phyloP scores from a whole-genome alignment of 2,329 filamentous ascomycete species.

The Plenodomus tracheiphilus region DNA sequence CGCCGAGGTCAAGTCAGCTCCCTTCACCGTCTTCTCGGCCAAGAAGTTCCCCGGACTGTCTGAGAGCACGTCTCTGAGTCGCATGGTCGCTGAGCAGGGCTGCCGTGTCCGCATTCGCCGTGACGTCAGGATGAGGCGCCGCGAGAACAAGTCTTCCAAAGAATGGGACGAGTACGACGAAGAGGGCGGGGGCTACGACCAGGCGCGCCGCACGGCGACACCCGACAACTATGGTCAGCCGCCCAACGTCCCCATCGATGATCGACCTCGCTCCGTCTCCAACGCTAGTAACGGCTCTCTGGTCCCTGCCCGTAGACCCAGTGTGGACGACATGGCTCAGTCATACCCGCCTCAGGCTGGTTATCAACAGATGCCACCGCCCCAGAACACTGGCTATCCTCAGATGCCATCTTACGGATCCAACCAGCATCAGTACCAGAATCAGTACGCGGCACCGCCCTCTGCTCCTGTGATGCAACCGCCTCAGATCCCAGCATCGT shows the following conservation, averaged over 20 bases:
- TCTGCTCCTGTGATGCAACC: slow-evolving; percentile 45
- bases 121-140: slow-evolving; percentile 88
- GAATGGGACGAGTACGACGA: slow-evolving; percentile 69
- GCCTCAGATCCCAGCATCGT: slow-evolving; percentile 32
- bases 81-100: slow-evolving; percentile 92
- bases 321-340: slow-evolving; percentile 51
- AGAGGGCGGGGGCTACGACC: slow-evolving; percentile 52
- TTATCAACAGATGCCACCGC: slow-evolving; percentile 47
- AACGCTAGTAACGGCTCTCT: slow-evolving; percentile 55
- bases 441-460: slow-evolving; percentile 37
- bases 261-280: slow-evolving; percentile 64
- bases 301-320: slow-evolving; percentile 47
- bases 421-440: slow-evolving; percentile 40
- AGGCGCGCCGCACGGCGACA: slow-evolving; percentile 54
- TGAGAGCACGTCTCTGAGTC: slow-evolving; percentile 85
- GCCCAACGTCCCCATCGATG: slow-evolving; percentile 42
- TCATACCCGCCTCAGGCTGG: slow-evolving; percentile 41
- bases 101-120: slow-evolving; percentile 94
- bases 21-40: slow-evolving; percentile 90
- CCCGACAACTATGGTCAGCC: slow-evolving; percentile 54
- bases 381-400: slow-evolving; percentile 45
- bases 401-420: slow-evolving; percentile 44
- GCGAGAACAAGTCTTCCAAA: slow-evolving; percentile 69
- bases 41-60: slow-evolving; percentile 97
- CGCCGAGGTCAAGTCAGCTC: slow-evolving; percentile 83